Evolutionary conservation across 1,284 basidiomycete genomes (phyloP).

Genomic region (Gomphus bonarii): DNA sequence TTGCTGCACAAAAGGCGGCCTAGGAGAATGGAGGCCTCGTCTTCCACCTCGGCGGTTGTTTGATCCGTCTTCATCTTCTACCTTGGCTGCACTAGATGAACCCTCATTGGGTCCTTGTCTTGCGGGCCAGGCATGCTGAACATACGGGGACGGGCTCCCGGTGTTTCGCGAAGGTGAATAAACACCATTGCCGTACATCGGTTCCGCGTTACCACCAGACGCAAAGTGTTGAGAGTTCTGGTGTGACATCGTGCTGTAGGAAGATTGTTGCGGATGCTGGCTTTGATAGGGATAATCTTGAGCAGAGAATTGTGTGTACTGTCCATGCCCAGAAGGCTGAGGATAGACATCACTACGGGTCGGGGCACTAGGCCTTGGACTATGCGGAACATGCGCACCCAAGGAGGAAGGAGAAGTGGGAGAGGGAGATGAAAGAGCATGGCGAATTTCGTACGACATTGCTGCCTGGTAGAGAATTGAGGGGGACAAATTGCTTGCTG

Average conservation of each 20-base stretch:
- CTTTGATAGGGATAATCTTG: neutral
- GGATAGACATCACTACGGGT: neutral
- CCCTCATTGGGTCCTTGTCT: neutral
- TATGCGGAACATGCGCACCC: neutral
- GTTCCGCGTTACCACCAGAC: neutral
- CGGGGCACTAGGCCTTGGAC: neutral
- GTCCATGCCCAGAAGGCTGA: neutral
- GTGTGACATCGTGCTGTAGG: neutral
- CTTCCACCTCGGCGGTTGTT: neutral
- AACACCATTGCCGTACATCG: neutral
- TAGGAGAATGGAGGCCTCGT: neutral
- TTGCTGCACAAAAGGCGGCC: neutral
- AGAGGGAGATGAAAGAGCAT: conserved; percentile 3
- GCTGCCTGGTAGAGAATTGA: conserved; percentile 7
- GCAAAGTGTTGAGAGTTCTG: neutral
- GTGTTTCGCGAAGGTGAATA: neutral
- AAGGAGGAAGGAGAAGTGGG: neutral
- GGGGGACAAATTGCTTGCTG: conserved; percentile 3
- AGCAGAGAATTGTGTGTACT: neutral
- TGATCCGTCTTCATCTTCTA: neutral
- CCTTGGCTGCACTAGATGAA: neutral
- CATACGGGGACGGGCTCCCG: neutral
- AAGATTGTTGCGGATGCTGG: neutral
- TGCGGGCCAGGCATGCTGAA: neutral
- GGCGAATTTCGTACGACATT: conserved; percentile 9